phyloP scores from a whole-genome alignment of 441 rosid species.

The Populus hybrid region DNA sequence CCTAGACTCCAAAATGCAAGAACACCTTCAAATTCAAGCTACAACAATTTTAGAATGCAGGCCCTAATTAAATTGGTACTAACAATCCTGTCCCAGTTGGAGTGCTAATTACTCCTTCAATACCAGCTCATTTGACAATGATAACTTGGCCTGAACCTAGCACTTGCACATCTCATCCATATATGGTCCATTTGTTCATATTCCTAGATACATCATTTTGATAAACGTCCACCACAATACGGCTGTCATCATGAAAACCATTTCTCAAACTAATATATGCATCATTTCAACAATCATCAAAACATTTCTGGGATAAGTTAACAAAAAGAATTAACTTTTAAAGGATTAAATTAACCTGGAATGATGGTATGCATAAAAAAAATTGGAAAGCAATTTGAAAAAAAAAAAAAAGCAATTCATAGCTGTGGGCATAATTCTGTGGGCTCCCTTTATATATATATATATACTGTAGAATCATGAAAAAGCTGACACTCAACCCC shows the following conservation, averaged over 20 bases:
- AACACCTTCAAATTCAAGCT: constrained; percentile 7
- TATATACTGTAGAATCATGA: not conserved
- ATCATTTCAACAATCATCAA: not conserved
- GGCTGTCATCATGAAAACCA: not conserved
- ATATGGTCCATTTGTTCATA: not conserved
- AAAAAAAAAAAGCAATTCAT: not conserved
- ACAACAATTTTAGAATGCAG: not conserved
- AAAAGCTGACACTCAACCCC: not conserved
- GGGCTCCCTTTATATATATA: not conserved
- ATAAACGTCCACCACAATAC: not conserved
- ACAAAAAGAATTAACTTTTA: not conserved
- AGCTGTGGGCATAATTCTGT: not conserved
- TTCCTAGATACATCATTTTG: not conserved
- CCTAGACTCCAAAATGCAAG: not conserved
- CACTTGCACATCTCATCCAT: not conserved
- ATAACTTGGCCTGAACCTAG: constrained; percentile 5
- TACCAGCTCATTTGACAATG: constrained; percentile 8
- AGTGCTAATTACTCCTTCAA: constrained; percentile 3
- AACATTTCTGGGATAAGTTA: too few species aligned
- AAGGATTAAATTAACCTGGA: not conserved
- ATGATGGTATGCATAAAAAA: not conserved
- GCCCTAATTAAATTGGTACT: not conserved
- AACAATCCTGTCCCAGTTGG: not conserved
- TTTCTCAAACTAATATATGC: not conserved
- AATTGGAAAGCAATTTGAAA: not conserved